Evolutionary conservation across 2,329 filamentous ascomycete species (phyloP).

Genomic region (Hypomyces rosellus): DNA sequence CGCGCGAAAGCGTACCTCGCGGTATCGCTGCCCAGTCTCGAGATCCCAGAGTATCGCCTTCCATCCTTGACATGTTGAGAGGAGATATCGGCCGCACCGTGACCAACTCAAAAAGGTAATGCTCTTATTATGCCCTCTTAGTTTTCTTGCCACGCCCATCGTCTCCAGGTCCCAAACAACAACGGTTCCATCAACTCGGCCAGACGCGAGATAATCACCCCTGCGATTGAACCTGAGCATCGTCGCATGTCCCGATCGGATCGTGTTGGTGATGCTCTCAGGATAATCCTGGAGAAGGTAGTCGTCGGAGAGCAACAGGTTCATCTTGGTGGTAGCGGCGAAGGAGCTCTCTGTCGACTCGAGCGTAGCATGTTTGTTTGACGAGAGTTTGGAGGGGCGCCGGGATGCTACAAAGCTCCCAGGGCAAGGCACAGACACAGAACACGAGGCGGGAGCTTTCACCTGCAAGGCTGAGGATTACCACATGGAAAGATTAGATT

Average conservation of each 20-base stretch:
- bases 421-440: conserved; percentile 2
- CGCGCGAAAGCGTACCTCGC: conserved; percentile 84
- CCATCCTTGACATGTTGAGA: conserved; percentile 94
- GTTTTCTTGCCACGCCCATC: conserved; percentile 89
- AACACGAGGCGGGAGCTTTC: background rate
- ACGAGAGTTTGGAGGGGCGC: conserved; percentile 6
- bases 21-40: conserved; percentile 59
- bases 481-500: background rate
- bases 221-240: conserved; percentile 83
- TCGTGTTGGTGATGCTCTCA: conserved; percentile 79
- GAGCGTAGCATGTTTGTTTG: conserved; percentile 12
- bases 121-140: conserved; percentile 87
- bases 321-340: conserved; percentile 37
- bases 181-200: conserved; percentile 87
- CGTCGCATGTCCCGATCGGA: conserved; percentile 64
- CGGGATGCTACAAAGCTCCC: conserved; percentile 12
- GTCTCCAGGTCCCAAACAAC: conserved; percentile 97
- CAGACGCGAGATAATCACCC: conserved; percentile 91
- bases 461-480: conserved; percentile 29
- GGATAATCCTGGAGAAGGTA: conserved; percentile 75
- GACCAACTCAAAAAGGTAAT: conserved; percentile 97
- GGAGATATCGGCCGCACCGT: conserved; percentile 78
- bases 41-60: conserved; percentile 96
- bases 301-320: conserved; percentile 55
- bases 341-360: conserved; percentile 13